Percentiles rank a stretch among this genome's conserved stretches.
These are phyloP conservation scores for Ceratocystiopsis brevicomis DNA, from an alignment of 2,329 filamentous ascomycete species.

Conservation along the genomic window DNA sequence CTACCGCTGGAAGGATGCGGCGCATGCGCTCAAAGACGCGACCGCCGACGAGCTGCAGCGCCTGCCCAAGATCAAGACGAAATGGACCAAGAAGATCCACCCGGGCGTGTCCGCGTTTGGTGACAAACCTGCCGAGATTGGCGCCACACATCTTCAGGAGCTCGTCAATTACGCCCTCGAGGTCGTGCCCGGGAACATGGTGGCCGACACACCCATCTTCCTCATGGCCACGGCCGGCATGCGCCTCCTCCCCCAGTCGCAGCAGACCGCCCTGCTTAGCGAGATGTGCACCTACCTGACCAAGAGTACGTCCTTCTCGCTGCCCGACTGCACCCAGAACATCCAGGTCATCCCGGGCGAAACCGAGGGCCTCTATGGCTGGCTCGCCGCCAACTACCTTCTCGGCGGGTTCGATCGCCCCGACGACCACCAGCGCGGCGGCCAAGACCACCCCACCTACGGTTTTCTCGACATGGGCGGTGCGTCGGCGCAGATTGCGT, in stretches of 20 bases:
- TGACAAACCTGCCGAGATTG: constrained; percentile 54
- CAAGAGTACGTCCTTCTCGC: constrained; percentile 55
- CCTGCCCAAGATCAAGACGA: constrained; percentile 64
- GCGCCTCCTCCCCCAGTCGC: constrained; percentile 56
- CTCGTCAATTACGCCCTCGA: constrained; percentile 68
- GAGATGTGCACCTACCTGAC: constrained; percentile 71
- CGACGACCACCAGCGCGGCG: constrained; percentile 57
- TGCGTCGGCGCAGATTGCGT: constrained; percentile 92
- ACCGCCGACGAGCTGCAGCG: constrained; percentile 40
- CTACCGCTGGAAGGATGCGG: constrained; percentile 77
- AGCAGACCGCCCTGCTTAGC: constrained; percentile 54
- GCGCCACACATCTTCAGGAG: constrained; percentile 59
- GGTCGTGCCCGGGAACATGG: constrained; percentile 56
- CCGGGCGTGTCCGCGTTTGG: constrained; percentile 88
- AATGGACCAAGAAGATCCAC: constrained; percentile 85
- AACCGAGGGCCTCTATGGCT: constrained; percentile 89
- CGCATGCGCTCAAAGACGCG: constrained; percentile 43
- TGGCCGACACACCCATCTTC: constrained; percentile 77
- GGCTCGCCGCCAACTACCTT: constrained; percentile 93
- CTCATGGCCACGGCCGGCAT: constrained; percentile 92
- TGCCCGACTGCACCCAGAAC: constrained; percentile 79
- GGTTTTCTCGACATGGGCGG: constrained; percentile 98
- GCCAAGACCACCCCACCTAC: constrained; percentile 82
- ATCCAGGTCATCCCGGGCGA: constrained; percentile 91
- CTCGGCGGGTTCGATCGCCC: constrained; percentile 76